Base-by-base conservation (phyloP, 768 basidiomycete species). In the Pisolithus albus region DNA sequence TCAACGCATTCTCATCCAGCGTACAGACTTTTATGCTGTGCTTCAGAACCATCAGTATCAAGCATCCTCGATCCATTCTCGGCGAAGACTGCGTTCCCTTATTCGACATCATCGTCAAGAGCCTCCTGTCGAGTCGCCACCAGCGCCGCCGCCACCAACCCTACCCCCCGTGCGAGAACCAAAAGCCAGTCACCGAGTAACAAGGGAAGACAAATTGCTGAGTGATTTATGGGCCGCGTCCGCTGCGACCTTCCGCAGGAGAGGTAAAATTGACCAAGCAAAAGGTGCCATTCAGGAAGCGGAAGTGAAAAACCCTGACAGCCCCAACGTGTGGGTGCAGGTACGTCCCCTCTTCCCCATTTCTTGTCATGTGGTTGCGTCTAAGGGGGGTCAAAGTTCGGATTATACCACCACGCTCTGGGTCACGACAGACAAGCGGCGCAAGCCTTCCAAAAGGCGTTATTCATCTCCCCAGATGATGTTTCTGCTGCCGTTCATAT, bases 311-410 rank as follows among this genome's bases (percentile, higher is more conserved):
- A 91, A 95, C 63, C 86, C 90, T 56, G 78, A 80, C 23, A 93
- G 95, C 65, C 82, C 90, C 4, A 84, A 81, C 24, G 92, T 98
- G 15, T 97, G 93, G 93, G 86, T 95, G 6, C 94, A 97, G 80
- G 91, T 95, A 57, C 51, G 80, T 15, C 21, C 30, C 34, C 2
- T 1, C 18, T 13, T 32, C 11, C 32, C 4, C 43, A 44, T 51
- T n/a, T 13, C 19, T 53, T 41, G 4, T 6, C 30, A 55, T 42
- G 39, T 40, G 10, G 2, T 28, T 44, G 39, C 43, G n/a, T 34
- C 16, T 38, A 15, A 5, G 7, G 30, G 30, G 7, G 30, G 40
- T n/a, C 50, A 28, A 56, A 92, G 88, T 74, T 92, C 48, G 88
- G 88, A 0, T 63, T 91, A 16, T 88, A 92, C 60, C 77, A 88